Percentiles rank a stretch among this genome's conserved stretches.
These are phyloP conservation scores for Pseudocercospora crystallina DNA, from an alignment of 2,329 filamentous ascomycete genomes.

Conservation along the genomic window DNA sequence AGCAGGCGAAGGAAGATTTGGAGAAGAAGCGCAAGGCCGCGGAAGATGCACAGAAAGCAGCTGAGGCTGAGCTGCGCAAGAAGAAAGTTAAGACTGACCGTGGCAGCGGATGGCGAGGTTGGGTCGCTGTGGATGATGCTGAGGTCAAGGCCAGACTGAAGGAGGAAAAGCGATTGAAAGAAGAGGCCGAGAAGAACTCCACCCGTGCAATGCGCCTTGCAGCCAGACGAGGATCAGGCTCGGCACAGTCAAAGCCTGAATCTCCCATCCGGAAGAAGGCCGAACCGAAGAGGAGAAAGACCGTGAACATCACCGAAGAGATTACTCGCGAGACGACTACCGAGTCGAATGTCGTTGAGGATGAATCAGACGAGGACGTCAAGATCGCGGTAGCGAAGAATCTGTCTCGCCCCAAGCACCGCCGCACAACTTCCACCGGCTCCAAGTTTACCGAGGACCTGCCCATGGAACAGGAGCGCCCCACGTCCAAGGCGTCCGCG, in stretches of 20 bases:
- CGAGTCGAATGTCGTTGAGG: conserved; percentile 7
- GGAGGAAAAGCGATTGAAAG: conserved; percentile 28
- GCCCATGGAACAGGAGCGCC: conserved; percentile 9
- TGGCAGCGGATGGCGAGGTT: conserved; percentile 32
- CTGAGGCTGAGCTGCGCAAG: conserved; percentile 30
- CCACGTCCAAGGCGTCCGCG: conserved; percentile 13
- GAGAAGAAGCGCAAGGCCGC: conserved; percentile 28
- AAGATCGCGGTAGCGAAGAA: conserved; percentile 11
- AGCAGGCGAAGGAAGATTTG: conserved; percentile 27
- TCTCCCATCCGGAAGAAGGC: conserved; percentile 14
- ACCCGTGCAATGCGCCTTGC: conserved; percentile 29
- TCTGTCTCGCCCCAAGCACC: conserved; percentile 10
- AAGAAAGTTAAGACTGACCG: conserved; percentile 29
- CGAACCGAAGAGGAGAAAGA: conserved; percentile 13
- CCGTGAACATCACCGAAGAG: conserved; percentile 6
- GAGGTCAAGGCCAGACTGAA: conserved; percentile 30
- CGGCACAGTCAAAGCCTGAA: conserved; percentile 4
- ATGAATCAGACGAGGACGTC: conserved; percentile 15
- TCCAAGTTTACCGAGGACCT: conserved; percentile 24
- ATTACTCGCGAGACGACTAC: background rate
- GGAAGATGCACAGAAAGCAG: conserved; percentile 28
- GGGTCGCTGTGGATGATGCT: conserved; percentile 32
- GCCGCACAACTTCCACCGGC: conserved; percentile 21
- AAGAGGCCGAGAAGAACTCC: conserved; percentile 32
- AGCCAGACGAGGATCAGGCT: conserved; percentile 4